Conservation (phyloP, 2,329 filamentous ascomycete genomes). For the Botrytis porri region DNA sequence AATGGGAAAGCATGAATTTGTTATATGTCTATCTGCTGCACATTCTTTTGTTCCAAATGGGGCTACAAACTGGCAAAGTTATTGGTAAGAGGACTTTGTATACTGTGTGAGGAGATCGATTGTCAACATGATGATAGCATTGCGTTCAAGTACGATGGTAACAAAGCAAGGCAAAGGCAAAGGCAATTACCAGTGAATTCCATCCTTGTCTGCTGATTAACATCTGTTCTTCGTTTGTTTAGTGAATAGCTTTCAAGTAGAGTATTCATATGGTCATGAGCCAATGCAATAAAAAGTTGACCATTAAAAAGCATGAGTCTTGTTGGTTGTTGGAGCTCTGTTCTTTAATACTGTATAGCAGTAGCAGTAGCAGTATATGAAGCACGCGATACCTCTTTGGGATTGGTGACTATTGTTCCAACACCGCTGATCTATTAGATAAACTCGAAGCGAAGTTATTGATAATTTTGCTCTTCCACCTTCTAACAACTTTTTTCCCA, state of each 20-base stretch:
- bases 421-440: neutral
- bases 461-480: neutral
- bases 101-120: neutral
- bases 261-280: neutral
- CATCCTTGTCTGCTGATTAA: neutral
- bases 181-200: neutral
- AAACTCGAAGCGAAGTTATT: constrained; percentile 2
- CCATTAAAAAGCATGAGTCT: neutral
- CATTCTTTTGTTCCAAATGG: neutral
- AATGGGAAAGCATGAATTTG: neutral
- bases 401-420: neutral
- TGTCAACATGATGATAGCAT: neutral
- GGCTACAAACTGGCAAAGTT: neutral
- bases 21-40: neutral
- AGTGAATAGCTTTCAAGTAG: neutral
- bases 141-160: neutral
- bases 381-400: neutral
- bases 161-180: neutral
- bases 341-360: neutral
- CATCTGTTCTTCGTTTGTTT: neutral
- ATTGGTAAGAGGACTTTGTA: neutral
- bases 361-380: neutral
- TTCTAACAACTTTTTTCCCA: neutral
- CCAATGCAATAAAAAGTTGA: neutral
- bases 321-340: neutral